Conservation (phyloP, 1,139 yeast species). For the Geotrichum candidum region DNA sequence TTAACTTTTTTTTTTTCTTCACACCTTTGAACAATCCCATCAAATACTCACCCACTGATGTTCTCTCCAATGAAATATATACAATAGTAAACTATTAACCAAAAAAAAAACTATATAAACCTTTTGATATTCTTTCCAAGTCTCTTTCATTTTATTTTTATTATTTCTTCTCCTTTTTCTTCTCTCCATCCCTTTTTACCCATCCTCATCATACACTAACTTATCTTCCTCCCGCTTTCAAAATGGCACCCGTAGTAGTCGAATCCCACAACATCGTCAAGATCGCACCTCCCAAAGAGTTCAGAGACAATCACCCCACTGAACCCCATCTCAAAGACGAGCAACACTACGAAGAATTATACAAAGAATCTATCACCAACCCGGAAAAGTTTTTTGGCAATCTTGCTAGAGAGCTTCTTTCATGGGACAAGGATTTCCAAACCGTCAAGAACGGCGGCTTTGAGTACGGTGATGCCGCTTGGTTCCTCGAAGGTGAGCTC, state of each 20-base stretch:
- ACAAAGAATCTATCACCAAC: slow-evolving; percentile 60
- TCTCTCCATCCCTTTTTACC: neutral
- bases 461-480: slow-evolving; percentile 60
- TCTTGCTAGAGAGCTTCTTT: slow-evolving; percentile 50
- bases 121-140: neutral
- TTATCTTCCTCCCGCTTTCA: neutral
- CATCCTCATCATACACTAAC: neutral
- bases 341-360: slow-evolving; percentile 53
- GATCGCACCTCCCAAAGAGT: slow-evolving; percentile 52
- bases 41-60: neutral
- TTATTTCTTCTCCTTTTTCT: neutral
- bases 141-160: neutral
- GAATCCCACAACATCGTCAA: slow-evolving; percentile 30
- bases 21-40: neutral
- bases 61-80: neutral
- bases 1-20: neutral
- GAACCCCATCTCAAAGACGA: slow-evolving; percentile 48
- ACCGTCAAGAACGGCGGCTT: slow-evolving; percentile 52
- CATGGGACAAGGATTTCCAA: slow-evolving; percentile 62
- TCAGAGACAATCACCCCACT: slow-evolving; percentile 38
- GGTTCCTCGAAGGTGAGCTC: slow-evolving; percentile 73
- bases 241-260: slow-evolving; percentile 24
- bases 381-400: slow-evolving; percentile 63
- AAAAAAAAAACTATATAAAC: slow-evolving; percentile 1
- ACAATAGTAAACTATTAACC: neutral